phyloP scores from a whole-genome alignment of 768 basidiomycete species.

The Trametes villosa region DNA sequence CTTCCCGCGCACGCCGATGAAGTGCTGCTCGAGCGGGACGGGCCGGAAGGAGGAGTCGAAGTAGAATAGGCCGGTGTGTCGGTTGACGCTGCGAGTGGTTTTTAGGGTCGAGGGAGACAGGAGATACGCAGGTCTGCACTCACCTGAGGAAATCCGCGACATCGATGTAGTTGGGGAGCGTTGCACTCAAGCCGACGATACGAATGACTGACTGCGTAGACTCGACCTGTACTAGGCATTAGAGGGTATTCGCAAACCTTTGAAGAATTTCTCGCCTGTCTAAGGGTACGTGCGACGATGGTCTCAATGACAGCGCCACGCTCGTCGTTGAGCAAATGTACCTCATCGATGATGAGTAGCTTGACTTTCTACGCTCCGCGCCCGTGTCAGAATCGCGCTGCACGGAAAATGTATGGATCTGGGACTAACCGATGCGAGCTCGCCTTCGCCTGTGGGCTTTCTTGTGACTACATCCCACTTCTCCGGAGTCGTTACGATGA shows the following conservation, averaged over 20 bases:
- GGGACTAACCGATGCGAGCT: constrained; percentile 81
- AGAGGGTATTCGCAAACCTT: not conserved
- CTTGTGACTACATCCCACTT: constrained; percentile 99
- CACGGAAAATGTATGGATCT: not conserved
- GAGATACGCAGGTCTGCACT: constrained; percentile 15
- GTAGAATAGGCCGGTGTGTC: constrained; percentile 87
- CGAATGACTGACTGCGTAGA: constrained; percentile 95
- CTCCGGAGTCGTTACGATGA: constrained; percentile 98
- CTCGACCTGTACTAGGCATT: constrained; percentile 69
- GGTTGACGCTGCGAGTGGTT: constrained; percentile 67
- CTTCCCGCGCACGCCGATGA: constrained; percentile 92
- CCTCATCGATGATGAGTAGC: constrained; percentile 95
- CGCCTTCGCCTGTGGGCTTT: constrained; percentile 96
- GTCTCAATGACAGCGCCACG: constrained; percentile 98
- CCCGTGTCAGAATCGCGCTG: not conserved
- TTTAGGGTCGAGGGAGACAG: not conserved
- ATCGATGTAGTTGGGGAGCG: constrained; percentile 95
- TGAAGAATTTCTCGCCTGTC: constrained; percentile 62
- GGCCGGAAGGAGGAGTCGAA: constrained; percentile 98
- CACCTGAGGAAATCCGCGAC: constrained; percentile 94
- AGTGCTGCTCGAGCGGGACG: constrained; percentile 96
- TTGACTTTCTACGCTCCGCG: constrained; percentile 72
- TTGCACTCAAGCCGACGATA: constrained; percentile 95
- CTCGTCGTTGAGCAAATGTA: constrained; percentile 96
- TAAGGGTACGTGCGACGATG: constrained; percentile 92